phyloP scores from a whole-genome alignment of 495 filamentous ascomycete species.

The Usnea hakonensis region DNA sequence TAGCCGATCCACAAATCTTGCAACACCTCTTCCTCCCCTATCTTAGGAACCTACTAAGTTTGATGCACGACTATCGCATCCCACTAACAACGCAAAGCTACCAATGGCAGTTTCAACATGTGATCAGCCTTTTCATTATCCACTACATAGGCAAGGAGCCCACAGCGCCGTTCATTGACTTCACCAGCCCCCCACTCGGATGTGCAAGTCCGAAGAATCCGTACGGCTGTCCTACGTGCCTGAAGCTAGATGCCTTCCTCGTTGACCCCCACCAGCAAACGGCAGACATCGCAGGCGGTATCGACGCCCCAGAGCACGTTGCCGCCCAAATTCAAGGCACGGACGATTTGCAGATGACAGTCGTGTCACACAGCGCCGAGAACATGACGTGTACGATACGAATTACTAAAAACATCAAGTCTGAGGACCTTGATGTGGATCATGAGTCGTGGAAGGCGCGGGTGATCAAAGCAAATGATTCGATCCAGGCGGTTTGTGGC shows the following conservation, averaged over 20 bases:
- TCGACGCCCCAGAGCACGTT: not conserved
- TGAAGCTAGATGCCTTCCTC: not conserved
- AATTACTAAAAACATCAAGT: not conserved
- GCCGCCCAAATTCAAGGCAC: not conserved
- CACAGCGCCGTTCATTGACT: not conserved
- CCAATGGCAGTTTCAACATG: not conserved
- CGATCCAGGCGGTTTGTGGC: not conserved
- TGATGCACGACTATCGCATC: not conserved
- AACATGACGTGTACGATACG: not conserved
- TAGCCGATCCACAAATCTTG: not conserved
- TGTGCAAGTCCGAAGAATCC: not conserved
- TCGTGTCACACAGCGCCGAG: not conserved
- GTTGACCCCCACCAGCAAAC: not conserved
- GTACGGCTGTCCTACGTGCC: not conserved
- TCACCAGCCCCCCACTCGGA: not conserved
- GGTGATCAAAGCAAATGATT: not conserved
- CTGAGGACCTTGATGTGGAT: not conserved
- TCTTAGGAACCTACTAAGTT: not conserved
- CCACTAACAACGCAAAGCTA: not conserved
- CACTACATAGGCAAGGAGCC: not conserved
- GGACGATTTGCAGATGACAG: not conserved
- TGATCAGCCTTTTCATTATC: not conserved
- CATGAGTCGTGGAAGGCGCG: not conserved
- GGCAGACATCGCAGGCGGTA: not conserved
- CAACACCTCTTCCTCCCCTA: not conserved